Evolutionary conservation across 345 rosid species (phyloP).

Genomic region (Zanthoxylum bungeanum): DNA sequence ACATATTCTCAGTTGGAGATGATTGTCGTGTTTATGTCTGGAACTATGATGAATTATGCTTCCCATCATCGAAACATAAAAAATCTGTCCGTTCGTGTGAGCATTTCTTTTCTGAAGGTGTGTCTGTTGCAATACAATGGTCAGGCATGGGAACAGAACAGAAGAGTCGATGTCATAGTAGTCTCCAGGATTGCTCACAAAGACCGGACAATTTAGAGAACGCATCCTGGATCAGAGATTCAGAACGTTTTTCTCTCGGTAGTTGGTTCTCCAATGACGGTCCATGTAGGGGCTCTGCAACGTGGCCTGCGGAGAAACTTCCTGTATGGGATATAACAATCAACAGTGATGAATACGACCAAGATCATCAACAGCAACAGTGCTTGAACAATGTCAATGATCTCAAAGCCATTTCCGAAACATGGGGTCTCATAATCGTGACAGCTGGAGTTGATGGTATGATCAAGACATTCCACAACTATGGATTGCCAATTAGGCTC

Average conservation of each 20-base stretch:
- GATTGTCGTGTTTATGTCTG: slow-evolving; percentile 75
- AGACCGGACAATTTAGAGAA: slow-evolving; percentile 12
- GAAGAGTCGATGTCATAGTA: slow-evolving; percentile 6
- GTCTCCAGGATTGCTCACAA: slow-evolving; percentile 5
- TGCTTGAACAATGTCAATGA: background rate
- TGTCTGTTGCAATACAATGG: slow-evolving; percentile 71
- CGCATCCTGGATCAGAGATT: slow-evolving; percentile 26
- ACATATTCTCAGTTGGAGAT: slow-evolving; percentile 72
- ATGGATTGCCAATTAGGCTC: slow-evolving; percentile 55
- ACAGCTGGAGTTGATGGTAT: slow-evolving; percentile 72
- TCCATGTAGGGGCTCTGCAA: slow-evolving; percentile 51
- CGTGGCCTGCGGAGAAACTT: slow-evolving; percentile 96
- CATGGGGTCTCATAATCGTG: slow-evolving; percentile 80
- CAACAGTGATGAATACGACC: slow-evolving; percentile 3
- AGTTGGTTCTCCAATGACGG: slow-evolving; percentile 57
- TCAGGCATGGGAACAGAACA: slow-evolving; percentile 28
- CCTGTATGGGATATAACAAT: slow-evolving; percentile 32
- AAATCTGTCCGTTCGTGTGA: slow-evolving; percentile 62
- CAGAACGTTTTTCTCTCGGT: slow-evolving; percentile 45
- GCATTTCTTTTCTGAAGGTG: slow-evolving; percentile 60
- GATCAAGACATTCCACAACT: slow-evolving; percentile 70
- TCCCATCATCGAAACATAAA: slow-evolving; percentile 31
- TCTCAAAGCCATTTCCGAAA: slow-evolving; percentile 23
- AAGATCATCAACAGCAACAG: too few species aligned
- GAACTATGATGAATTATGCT: slow-evolving; percentile 42